phyloP scores from a whole-genome alignment of 176 grass and related monocot species.

The Oryza glumipatula region DNA sequence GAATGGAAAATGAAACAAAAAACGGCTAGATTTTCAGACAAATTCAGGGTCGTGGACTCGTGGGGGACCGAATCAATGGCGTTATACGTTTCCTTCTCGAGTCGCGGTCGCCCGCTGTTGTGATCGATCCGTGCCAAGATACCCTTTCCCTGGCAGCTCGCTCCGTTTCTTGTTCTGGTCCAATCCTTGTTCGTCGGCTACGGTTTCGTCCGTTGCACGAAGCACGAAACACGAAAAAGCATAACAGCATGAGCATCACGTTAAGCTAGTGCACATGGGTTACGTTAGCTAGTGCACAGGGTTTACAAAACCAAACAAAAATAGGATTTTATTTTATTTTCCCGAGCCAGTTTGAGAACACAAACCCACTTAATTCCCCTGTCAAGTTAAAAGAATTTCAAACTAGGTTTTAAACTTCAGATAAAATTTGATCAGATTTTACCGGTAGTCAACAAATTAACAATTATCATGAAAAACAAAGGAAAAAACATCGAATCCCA shows the following conservation, averaged over 20 bases:
- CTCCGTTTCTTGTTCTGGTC: not conserved
- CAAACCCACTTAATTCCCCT: no score
- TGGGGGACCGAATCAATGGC: conserved; percentile 13
- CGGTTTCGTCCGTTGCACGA: conserved; percentile 11
- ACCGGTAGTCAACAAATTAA: no score
- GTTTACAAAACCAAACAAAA: no score
- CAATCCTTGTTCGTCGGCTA: not conserved
- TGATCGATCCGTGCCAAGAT: not conserved
- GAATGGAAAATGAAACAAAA: not conserved
- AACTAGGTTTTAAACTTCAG: no score
- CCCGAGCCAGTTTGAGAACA: no score
- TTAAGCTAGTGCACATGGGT: not conserved
- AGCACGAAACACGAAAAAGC: not conserved
- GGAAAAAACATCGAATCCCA: no score
- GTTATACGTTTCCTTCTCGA: not conserved
- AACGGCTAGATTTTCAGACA: not conserved
- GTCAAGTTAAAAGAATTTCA: no score
- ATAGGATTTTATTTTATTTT: no score
- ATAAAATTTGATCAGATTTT: no score
- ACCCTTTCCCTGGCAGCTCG: not conserved
- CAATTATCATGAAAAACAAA: no score
- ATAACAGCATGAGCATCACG: not conserved
- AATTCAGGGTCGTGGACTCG: not conserved
- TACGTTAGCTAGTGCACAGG: not conserved
- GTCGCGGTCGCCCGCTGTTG: not conserved